Base-by-base conservation (phyloP, 2,329 filamentous ascomycete genomes). In the Botrytis aclada region DNA sequence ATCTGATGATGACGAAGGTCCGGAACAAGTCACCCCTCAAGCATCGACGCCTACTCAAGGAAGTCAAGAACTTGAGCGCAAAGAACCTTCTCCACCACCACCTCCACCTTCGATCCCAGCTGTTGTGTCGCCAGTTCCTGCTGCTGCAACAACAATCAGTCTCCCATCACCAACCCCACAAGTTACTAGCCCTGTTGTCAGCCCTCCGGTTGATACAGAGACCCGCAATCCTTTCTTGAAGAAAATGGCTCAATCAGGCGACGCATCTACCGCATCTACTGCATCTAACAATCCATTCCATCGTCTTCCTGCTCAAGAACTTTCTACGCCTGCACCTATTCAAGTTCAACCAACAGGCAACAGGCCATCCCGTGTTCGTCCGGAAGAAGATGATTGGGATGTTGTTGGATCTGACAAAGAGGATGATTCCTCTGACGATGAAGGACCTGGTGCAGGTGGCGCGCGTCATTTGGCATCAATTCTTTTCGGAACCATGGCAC, bases 211-310 rank as follows among this genome's bases (percentile, higher is more conserved):
- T 9, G 91, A 93, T 76, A 86, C 88, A 2, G 93, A 97, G 82
- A 97, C 94, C 79, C 95, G 93, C 82, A 98, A 98, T 80, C 96
- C 96, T 4, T 99, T 97, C 85, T 94, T 95, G 85, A 93, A 92
- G 83, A 96, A 95, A 84, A 90, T 97, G 86, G 90, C 90, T 67
- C 92, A 95, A 81, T 85, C 89, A 77, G 82, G 80, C 84, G 75
- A 72, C 5, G 60, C 78, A 76, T 83, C 88, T 47, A 86, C 90
- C 18, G 64, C 78, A 77, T 83, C 88, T 47, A 87, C 90, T 64
- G 86, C 88, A 37, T 95, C 93, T n/a, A 98, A 93, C 16, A 99
- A 99, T 81, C 96, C 96, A 7, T 99, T 98, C 89, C 93, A 97
- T 82, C 92, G 94, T 72, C 89, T 97, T 80, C 89, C 92, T 8